Conservation (phyloP, 2,329 filamentous ascomycete genomes). For the Xylariales sp. region DNA sequence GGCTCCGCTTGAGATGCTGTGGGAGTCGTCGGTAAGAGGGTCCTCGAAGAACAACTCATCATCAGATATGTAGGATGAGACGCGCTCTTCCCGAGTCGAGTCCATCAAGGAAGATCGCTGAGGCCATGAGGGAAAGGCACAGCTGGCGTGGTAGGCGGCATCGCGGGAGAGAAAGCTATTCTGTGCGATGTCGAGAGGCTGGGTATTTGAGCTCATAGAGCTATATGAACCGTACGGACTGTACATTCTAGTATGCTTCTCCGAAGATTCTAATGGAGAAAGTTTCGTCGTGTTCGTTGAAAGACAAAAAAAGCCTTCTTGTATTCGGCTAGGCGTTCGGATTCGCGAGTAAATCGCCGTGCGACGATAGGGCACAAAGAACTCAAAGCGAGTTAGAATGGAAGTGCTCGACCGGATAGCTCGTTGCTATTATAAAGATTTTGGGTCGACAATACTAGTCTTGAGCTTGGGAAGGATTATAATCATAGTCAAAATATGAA, state of each 20-base stretch:
- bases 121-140: slow-evolving; percentile 59
- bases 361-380: slow-evolving; percentile 14
- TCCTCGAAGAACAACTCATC: slow-evolving; percentile 70
- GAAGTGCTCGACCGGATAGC: slow-evolving; percentile 12
- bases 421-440: slow-evolving; percentile 35
- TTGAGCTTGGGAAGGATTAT: slow-evolving; percentile 33
- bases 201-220: slow-evolving; percentile 51
- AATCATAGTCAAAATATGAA: slow-evolving; percentile 42
- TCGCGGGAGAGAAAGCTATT: slow-evolving; percentile 48
- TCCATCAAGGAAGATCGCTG: slow-evolving; percentile 53
- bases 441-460: slow-evolving; percentile 31
- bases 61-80: slow-evolving; percentile 70
- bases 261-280: background rate
- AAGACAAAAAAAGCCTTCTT: slow-evolving; percentile 13
- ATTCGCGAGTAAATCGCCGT: slow-evolving; percentile 26
- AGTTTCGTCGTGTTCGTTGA: slow-evolving; percentile 15
- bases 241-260: slow-evolving; percentile 45
- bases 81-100: slow-evolving; percentile 51
- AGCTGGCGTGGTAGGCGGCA: slow-evolving; percentile 49
- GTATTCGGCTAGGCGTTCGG: slow-evolving; percentile 21
- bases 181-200: slow-evolving; percentile 50
- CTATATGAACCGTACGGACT: slow-evolving; percentile 53
- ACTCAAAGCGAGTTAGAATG: slow-evolving; percentile 11
- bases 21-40: slow-evolving; percentile 62
- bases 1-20: slow-evolving; percentile 58